phyloP scores from a whole-genome alignment of 139 green algal species.

The Choricystis sp. region DNA sequence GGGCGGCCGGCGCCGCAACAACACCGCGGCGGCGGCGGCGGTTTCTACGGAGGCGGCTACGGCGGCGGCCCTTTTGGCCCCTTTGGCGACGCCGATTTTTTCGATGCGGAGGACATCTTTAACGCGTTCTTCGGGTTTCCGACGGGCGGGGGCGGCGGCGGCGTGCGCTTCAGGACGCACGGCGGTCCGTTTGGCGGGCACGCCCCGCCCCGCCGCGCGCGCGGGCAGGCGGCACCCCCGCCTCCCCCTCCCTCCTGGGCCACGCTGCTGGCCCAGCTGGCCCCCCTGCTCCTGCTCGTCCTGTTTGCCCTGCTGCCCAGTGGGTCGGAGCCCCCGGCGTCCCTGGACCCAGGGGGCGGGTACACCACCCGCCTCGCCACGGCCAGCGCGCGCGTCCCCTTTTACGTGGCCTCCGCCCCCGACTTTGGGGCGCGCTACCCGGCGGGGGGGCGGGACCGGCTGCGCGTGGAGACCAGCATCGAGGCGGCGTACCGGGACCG shows the following conservation, averaged over 20 bases:
- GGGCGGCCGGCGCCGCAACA: no score
- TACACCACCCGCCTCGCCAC: background rate
- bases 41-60: constrained; percentile 2
- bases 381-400: background rate
- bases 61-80: constrained; percentile 1
- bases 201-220: constrained; percentile 1
- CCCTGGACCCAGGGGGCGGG: no score
- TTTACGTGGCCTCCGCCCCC: background rate
- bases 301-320: constrained; percentile 26
- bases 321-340: background rate
- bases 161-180: constrained; percentile 3
- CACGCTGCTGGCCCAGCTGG: constrained; percentile 22
- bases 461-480: background rate
- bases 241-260: constrained; percentile 4
- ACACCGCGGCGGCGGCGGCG: constrained; percentile 12
- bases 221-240: background rate
- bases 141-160: constrained; percentile 8
- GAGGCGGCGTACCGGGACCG: background rate
- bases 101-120: constrained; percentile 43
- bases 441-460: no score
- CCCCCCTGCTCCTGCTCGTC: constrained; percentile 31
- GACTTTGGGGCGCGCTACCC: background rate
- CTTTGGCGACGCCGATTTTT: constrained; percentile 5
- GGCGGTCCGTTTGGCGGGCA: constrained; percentile 4
- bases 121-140: constrained; percentile 45